phyloP scores from a whole-genome alignment of 129 eudicot species.

The Tagetes patula region DNA sequence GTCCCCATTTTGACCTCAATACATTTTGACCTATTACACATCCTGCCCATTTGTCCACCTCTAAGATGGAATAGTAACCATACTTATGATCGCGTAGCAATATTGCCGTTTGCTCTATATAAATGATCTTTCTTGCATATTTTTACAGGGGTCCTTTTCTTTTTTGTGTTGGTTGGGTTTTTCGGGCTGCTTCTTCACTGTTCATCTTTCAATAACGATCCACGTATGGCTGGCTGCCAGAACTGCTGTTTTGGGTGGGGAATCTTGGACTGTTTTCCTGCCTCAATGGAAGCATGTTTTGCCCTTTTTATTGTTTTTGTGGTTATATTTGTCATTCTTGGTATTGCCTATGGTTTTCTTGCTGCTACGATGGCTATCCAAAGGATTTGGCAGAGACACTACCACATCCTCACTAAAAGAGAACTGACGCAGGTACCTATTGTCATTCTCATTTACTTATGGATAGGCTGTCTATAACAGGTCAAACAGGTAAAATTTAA shows the following conservation, averaged over 20 bases:
- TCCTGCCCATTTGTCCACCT: neutral
- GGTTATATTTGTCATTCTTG: slow-evolving; percentile 72
- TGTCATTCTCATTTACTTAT: neutral
- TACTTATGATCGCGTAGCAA: neutral
- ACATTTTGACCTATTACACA: neutral
- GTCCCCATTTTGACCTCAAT: no score
- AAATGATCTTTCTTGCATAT: neutral
- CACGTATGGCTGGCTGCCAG: slow-evolving; percentile 74
- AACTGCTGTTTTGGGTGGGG: slow-evolving; percentile 90
- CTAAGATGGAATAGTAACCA: neutral
- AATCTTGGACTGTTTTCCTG: slow-evolving; percentile 78
- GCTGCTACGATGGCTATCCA: slow-evolving; percentile 84
- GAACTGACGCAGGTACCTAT: slow-evolving; percentile 63
- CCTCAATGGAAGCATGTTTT: slow-evolving; percentile 78
- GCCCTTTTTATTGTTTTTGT: slow-evolving; percentile 56
- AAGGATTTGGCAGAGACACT: slow-evolving; percentile 91
- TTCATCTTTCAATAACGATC: slow-evolving; percentile 56
- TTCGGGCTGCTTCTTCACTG: slow-evolving; percentile 65
- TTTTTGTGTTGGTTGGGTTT: slow-evolving; percentile 74
- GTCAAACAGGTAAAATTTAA: neutral
- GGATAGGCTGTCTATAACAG: neutral
- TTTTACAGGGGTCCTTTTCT: slow-evolving; percentile 53
- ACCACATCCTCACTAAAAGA: slow-evolving; percentile 85
- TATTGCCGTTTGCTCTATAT: no score
- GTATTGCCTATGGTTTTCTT: slow-evolving; percentile 82